These are phyloP conservation scores for Keqinozyma sinolaborantium DNA, from an alignment of 1,139 yeast genomes.

Conservation along the genomic window DNA sequence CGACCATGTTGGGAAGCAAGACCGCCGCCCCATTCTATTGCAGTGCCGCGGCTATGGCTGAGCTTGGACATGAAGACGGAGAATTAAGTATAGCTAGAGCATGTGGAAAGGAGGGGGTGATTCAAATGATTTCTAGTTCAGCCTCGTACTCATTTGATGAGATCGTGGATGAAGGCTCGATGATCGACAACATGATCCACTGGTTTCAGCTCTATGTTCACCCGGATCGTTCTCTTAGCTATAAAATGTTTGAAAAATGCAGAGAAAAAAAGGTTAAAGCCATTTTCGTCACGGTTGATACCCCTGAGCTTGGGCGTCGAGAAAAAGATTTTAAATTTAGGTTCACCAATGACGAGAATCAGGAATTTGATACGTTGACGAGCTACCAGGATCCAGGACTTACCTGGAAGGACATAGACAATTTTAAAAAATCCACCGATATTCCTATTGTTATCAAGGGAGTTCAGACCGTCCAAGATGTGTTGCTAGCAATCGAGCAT, in stretches of 20 bases:
- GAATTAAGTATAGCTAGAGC: slow-evolving; percentile 50
- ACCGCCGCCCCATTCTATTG: slow-evolving; percentile 54
- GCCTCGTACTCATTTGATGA: slow-evolving; percentile 57
- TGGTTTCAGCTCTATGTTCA: slow-evolving; percentile 48
- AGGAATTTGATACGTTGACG: slow-evolving; percentile 8
- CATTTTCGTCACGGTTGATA: slow-evolving; percentile 24
- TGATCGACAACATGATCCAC: slow-evolving; percentile 12
- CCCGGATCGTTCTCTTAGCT: slow-evolving; percentile 20
- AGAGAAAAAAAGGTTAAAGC: slow-evolving; percentile 21
- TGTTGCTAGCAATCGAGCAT: slow-evolving; percentile 41
- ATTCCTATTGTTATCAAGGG: slow-evolving; percentile 48
- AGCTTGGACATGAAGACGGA: slow-evolving; percentile 55
- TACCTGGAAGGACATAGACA: slow-evolving; percentile 17
- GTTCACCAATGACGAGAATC: slow-evolving; percentile 8
- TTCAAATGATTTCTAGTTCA: slow-evolving; percentile 57
- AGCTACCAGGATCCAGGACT: slow-evolving; percentile 11
- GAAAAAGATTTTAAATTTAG: slow-evolving; percentile 21
- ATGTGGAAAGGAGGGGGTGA: slow-evolving; percentile 41
- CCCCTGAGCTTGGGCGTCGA: slow-evolving; percentile 21
- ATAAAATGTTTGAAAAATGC: slow-evolving; percentile 16
- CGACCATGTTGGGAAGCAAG: slow-evolving; percentile 48
- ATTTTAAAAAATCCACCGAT: slow-evolving; percentile 16
- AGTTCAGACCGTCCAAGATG: slow-evolving; percentile 49
- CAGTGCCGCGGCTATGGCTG: slow-evolving; percentile 57
- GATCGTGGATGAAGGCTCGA: slow-evolving; percentile 43